Evolutionary conservation across 2,329 filamentous ascomycete genomes (phyloP).

Genomic region (Pestalotiopsis sp.): DNA sequence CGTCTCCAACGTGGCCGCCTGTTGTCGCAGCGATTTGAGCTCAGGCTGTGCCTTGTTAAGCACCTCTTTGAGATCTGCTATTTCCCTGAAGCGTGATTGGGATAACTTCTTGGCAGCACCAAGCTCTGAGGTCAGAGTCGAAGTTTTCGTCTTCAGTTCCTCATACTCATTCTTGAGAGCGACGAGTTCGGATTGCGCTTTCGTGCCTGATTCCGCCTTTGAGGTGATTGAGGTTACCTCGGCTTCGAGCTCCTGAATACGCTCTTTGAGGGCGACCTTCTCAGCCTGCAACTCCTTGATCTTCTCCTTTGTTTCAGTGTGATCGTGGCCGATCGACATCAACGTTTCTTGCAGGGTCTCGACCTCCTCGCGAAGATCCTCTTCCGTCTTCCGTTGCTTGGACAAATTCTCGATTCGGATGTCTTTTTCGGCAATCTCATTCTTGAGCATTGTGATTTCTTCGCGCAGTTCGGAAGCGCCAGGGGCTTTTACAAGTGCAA

Average conservation of each 20-base stretch:
- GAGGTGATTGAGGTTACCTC: constrained; percentile 53
- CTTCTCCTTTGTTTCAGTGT: constrained; percentile 79
- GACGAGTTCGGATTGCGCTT: constrained; percentile 62
- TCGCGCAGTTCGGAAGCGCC: constrained; percentile 41
- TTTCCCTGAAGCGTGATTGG: constrained; percentile 82
- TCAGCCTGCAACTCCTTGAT: constrained; percentile 70
- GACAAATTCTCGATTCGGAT: constrained; percentile 70
- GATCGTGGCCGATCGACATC: constrained; percentile 75
- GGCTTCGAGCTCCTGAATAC: constrained; percentile 68
- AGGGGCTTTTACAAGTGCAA: constrained; percentile 25
- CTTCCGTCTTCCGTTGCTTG: constrained; percentile 71
- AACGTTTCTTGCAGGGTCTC: constrained; percentile 81
- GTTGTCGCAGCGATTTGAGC: constrained; percentile 73
- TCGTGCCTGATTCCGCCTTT: constrained; percentile 45
- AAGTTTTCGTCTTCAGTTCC: constrained; percentile 68
- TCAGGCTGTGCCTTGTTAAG: constrained; percentile 86
- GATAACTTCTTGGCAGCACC: constrained; percentile 84
- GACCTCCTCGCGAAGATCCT: constrained; percentile 81
- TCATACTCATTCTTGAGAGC: constrained; percentile 57
- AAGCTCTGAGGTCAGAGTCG: constrained; percentile 76
- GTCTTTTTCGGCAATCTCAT: constrained; percentile 64
- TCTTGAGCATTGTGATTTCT: constrained; percentile 51
- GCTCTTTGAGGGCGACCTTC: constrained; percentile 64
- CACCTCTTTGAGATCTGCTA: constrained; percentile 76
- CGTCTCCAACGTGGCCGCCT: constrained; percentile 72